Evolutionary conservation across 176 grass and related monocot genomes (phyloP).

Genomic region (Cenchrus fungigraminus): DNA sequence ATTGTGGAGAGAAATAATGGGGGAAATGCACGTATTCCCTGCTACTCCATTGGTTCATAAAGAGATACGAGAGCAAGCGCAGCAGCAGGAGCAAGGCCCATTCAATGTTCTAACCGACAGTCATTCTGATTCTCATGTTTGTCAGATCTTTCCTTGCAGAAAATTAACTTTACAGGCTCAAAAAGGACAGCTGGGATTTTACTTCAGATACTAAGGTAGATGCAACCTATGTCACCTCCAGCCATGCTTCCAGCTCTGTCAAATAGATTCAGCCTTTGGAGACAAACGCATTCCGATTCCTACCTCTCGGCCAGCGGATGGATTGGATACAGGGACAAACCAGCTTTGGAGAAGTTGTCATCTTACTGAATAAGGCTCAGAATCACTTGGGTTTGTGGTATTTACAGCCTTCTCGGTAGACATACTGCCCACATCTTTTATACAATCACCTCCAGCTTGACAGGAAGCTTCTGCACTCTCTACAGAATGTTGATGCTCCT

Average conservation of each 20-base stretch:
- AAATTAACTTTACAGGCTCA: slow-evolving; percentile 76
- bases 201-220: slow-evolving; percentile 55
- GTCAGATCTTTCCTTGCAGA: slow-evolving; percentile 62
- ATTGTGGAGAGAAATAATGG: slow-evolving; percentile 48
- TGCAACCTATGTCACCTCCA: slow-evolving; percentile 42
- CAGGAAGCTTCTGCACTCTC: slow-evolving; percentile 49
- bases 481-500: slow-evolving; percentile 42
- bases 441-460: slow-evolving; percentile 48
- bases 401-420: slow-evolving; percentile 62
- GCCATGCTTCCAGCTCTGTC: slow-evolving; percentile 34
- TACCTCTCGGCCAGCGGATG: slow-evolving; percentile 24
- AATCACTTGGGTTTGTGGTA: slow-evolving; percentile 55
- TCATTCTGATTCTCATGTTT: slow-evolving; percentile 40
- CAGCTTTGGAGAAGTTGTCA: slow-evolving; percentile 37
- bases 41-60: slow-evolving; percentile 54
- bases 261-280: slow-evolving; percentile 30
- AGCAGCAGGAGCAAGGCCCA: slow-evolving; percentile 35
- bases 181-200: slow-evolving; percentile 50
- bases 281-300: slow-evolving; percentile 14
- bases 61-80: slow-evolving; percentile 25
- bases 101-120: slow-evolving; percentile 46
- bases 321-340: slow-evolving; percentile 24
- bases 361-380: slow-evolving; percentile 85
- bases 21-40: slow-evolving; percentile 55
- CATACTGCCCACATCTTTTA: slow-evolving; percentile 50